Percentiles rank a stretch among this genome's conserved stretches.
These are phyloP conservation scores for Adansonia madagascariensis DNA, from an alignment of 441 rosid species.

Conservation along the genomic window DNA sequence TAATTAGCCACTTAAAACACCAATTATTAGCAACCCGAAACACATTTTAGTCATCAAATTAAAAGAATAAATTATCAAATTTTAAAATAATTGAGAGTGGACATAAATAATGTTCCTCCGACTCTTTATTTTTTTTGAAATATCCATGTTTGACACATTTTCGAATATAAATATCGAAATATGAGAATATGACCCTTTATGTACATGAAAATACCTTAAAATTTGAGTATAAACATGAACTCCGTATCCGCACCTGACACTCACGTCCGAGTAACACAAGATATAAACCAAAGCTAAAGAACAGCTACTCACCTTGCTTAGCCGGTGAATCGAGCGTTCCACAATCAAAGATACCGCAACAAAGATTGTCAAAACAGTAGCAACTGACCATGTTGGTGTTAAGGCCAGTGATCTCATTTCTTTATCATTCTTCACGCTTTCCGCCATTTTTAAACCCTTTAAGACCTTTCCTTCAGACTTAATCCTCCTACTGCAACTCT, in stretches of 20 bases:
- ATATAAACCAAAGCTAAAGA: not conserved
- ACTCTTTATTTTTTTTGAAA: too few species aligned
- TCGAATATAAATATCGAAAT: too few species aligned
- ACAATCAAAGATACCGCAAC: conserved; percentile 81
- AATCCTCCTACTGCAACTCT: not conserved
- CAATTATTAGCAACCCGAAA: not conserved
- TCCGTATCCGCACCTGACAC: too few species aligned
- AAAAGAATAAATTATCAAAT: not conserved
- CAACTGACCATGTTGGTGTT: conserved; percentile 97
- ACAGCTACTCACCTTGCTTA: conserved; percentile 62
- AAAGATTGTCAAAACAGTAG: conserved; percentile 78
- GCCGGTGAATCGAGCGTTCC: conserved; percentile 76
- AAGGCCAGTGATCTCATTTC: conserved; percentile 75
- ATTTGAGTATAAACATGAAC: too few species aligned
- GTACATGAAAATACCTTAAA: too few species aligned
- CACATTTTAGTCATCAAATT: conserved; percentile 10
- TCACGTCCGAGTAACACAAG: too few species aligned
- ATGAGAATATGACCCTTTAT: too few species aligned
- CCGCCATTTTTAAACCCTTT: conserved; percentile 41
- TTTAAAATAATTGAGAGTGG: too few species aligned
- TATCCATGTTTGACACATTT: too few species aligned
- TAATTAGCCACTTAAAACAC: not conserved
- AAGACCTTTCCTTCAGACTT: conserved; percentile 20
- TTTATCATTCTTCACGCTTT: conserved; percentile 29
- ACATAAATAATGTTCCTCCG: too few species aligned